Evolutionary conservation across 2,329 filamentous ascomycete genomes (phyloP).

Genomic region (Botrytis hyacinthi): DNA sequence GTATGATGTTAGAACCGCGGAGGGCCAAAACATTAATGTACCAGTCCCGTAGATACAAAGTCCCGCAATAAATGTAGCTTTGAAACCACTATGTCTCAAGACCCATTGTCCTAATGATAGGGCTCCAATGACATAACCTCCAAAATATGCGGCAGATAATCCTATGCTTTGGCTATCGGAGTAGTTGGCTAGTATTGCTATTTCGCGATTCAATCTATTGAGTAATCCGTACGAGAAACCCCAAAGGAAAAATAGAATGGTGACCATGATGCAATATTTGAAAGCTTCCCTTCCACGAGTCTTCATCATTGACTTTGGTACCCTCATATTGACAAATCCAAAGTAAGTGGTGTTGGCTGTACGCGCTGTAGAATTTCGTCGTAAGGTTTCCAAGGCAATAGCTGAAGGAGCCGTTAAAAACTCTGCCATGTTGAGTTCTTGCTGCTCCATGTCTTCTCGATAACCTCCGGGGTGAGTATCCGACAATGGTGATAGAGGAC

Average conservation of each 20-base stretch:
- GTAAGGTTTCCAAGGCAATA: not conserved
- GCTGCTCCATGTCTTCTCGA: constrained; percentile 25
- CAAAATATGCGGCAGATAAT: constrained; percentile 70
- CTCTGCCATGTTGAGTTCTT: constrained; percentile 31
- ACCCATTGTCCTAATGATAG: constrained; percentile 68
- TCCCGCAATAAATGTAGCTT: constrained; percentile 75
- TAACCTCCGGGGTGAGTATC: constrained; percentile 22
- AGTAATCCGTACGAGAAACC: constrained; percentile 86
- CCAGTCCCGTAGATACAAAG: constrained; percentile 71
- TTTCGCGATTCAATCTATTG: constrained; percentile 73
- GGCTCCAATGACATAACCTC: constrained; percentile 68
- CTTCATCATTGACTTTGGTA: constrained; percentile 68
- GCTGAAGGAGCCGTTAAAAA: constrained; percentile 33
- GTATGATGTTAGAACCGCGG: constrained; percentile 70
- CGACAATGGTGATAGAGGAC: constrained; percentile 20
- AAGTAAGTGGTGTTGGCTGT: constrained; percentile 58
- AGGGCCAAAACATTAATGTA: constrained; percentile 85
- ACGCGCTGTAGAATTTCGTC: constrained; percentile 19
- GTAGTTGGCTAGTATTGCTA: constrained; percentile 59
- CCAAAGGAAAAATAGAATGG: constrained; percentile 83
- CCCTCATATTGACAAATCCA: constrained; percentile 71
- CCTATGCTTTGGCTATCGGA: constrained; percentile 61
- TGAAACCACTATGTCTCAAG: constrained; percentile 70
- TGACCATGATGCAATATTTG: constrained; percentile 72
- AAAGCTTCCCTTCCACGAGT: constrained; percentile 63